These are phyloP conservation scores for Solanum acaule DNA, from an alignment of 257 asterid species.

Conservation along the genomic window DNA sequence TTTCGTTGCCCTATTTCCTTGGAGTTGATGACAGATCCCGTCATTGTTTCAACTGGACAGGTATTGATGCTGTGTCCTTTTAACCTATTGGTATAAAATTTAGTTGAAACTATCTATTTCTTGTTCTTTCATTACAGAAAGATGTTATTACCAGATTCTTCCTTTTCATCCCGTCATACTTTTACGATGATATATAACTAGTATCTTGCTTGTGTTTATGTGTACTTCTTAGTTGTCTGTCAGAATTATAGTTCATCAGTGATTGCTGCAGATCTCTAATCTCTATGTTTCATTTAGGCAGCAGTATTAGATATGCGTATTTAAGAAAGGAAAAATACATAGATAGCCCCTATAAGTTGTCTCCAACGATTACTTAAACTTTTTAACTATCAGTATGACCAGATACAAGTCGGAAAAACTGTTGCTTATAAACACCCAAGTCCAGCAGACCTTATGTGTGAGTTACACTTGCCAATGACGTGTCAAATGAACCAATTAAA, in stretches of 20 bases:
- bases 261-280: not conserved
- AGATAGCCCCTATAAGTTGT: not conserved
- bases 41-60: slow-evolving; percentile 98
- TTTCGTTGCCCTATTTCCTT: slow-evolving; percentile 96
- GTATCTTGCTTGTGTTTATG: not conserved
- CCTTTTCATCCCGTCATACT: not conserved
- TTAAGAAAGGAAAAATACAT: not conserved
- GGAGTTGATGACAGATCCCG: slow-evolving; percentile 96
- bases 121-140: not conserved
- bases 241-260: not conserved
- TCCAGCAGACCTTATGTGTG: not conserved
- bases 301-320: not conserved
- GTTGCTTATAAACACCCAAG: not conserved
- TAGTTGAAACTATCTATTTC: not conserved
- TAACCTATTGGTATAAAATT: not conserved
- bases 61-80: slow-evolving; percentile 21
- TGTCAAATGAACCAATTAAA: not conserved
- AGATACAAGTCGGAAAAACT: not conserved
- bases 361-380: not conserved
- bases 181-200: not conserved
- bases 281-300: not conserved
- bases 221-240: not conserved
- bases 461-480: not conserved
- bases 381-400: not conserved
- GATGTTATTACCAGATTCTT: not conserved